Conservation (phyloP, 2,329 filamentous ascomycete genomes). For the Basipetospora chlamydospora region DNA sequence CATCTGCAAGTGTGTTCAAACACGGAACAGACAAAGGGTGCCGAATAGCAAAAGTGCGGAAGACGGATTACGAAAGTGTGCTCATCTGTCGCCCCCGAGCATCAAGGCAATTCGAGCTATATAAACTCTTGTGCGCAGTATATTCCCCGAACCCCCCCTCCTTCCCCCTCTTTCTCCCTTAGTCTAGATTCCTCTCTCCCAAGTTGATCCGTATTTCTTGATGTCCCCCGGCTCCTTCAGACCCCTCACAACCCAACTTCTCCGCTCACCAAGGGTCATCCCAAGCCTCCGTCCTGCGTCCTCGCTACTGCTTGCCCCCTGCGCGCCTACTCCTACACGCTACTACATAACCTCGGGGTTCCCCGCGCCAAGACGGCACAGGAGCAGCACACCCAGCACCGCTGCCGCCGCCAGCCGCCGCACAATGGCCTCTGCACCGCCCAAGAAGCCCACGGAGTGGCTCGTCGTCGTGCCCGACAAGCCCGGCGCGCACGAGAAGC, state of each 20-base stretch:
- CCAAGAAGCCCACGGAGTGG: conserved; percentile 45
- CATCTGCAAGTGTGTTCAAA: too few relatives aligned
- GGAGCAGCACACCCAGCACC: background rate
- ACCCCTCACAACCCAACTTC: conserved; percentile 3
- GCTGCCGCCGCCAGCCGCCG: too few relatives aligned
- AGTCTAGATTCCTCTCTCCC: too few relatives aligned
- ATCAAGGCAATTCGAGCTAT: too few relatives aligned
- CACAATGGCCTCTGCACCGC: conserved; percentile 15
- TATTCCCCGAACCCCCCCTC: too few relatives aligned
- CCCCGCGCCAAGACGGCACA: background rate
- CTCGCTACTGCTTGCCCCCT: background rate
- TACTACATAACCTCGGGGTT: background rate
- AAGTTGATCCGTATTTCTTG: conserved; percentile 1
- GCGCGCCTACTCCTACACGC: background rate
- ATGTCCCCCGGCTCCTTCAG: background rate
- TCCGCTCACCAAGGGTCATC: too few relatives aligned
- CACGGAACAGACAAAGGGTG: too few relatives aligned
- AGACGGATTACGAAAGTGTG: too few relatives aligned
- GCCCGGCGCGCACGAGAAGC: conserved; percentile 42
- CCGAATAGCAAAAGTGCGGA: too few relatives aligned
- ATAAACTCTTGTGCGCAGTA: too few relatives aligned
- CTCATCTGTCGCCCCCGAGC: too few relatives aligned
- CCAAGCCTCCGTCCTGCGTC: too few relatives aligned
- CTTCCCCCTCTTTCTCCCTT: background rate
- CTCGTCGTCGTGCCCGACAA: conserved; percentile 56